Conservation (phyloP, 2,329 filamentous ascomycete species). For the Penicillium sp. region DNA sequence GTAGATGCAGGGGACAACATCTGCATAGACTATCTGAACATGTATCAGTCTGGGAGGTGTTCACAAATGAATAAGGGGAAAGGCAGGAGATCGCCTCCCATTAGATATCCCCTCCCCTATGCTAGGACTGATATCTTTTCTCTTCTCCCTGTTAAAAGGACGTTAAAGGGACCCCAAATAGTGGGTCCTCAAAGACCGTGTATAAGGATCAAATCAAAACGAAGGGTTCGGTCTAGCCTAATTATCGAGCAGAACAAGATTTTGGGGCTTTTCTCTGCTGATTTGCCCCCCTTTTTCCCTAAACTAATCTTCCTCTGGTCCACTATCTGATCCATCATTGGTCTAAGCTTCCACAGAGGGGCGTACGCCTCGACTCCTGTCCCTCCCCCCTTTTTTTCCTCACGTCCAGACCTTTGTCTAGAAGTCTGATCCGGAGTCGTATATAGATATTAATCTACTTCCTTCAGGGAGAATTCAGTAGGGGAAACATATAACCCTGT, state of each 20-base stretch:
- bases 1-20: neutral
- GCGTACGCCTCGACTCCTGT: neutral
- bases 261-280: neutral
- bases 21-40: neutral
- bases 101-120: neutral
- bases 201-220: no score
- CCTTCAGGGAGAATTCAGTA: neutral
- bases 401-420: neutral
- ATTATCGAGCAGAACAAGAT: neutral
- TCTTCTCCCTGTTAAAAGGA: no score
- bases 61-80: no score
- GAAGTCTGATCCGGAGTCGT: neutral
- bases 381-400: neutral
- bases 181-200: no score
- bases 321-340: slow-evolving; percentile 2
- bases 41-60: neutral
- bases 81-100: no score
- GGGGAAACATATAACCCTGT: neutral
- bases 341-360: slow-evolving; percentile 7
- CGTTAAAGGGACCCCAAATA: no score
- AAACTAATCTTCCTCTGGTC: neutral
- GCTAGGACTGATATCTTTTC: no score
- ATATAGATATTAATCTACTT: neutral
- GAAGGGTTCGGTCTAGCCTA: no score
- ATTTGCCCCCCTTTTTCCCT: slow-evolving; percentile 5